Evolutionary conservation across 1,139 yeast genomes (phyloP).

Genomic region (Debaryomyces subglobosus): DNA sequence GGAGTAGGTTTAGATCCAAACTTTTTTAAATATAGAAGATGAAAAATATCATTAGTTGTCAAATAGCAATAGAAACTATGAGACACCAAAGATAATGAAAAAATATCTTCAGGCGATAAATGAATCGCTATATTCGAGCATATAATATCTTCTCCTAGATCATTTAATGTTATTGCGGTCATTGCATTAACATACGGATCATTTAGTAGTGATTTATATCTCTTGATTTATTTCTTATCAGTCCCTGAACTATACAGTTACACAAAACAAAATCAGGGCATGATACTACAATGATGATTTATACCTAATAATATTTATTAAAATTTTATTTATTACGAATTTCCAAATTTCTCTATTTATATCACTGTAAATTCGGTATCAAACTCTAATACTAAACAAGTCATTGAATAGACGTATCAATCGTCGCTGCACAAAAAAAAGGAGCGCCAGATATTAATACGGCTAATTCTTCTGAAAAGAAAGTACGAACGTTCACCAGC

Average conservation of each 20-base stretch:
- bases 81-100: slow-evolving; percentile 48
- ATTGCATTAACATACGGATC: background rate
- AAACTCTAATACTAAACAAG: background rate
- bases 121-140: slow-evolving; percentile 35
- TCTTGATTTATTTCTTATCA: background rate
- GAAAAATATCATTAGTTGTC: slow-evolving; percentile 33
- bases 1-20: slow-evolving; percentile 51
- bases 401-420: background rate
- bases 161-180: slow-evolving; percentile 15
- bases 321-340: slow-evolving; percentile 2
- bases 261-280: background rate
- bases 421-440: slow-evolving; percentile 9
- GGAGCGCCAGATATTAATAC: slow-evolving; percentile 11
- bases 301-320: slow-evolving; percentile 1
- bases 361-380: background rate
- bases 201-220: background rate
- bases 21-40: slow-evolving; percentile 50
- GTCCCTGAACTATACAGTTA: background rate
- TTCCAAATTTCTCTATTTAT: background rate
- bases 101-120: slow-evolving; percentile 50
- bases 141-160: slow-evolving; percentile 50
- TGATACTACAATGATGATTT: background rate
- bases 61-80: slow-evolving; percentile 30
- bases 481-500: background rate
- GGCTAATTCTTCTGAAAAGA: background rate